These are phyloP conservation scores for Didymella arachidicola DNA, from an alignment of 2,329 filamentous ascomycete species.

Conservation along the genomic window DNA sequence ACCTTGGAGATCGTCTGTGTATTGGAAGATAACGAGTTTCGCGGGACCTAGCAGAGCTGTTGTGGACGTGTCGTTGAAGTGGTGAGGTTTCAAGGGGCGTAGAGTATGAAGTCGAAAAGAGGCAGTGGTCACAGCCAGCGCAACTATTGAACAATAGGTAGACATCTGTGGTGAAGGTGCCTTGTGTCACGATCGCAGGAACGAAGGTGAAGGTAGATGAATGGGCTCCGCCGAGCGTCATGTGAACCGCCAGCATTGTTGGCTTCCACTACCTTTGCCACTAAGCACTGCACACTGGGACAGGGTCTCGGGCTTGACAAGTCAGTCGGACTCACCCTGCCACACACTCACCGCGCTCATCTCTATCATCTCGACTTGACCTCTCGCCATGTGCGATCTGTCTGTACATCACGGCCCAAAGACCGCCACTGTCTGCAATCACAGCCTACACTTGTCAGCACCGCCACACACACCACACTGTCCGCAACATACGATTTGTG, in stretches of 20 bases:
- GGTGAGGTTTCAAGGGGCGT: background rate
- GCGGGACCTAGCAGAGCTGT: too few relatives aligned
- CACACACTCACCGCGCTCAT: background rate
- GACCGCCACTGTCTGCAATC: conserved; percentile 33
- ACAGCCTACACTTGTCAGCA: conserved; percentile 33
- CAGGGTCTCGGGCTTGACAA: background rate
- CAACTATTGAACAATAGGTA: background rate
- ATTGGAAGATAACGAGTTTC: background rate
- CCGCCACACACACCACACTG: conserved; percentile 31
- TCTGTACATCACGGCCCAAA: conserved; percentile 21
- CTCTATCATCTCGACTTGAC: background rate
- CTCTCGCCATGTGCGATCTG: conserved; percentile 6
- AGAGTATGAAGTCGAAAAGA: background rate
- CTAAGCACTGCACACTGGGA: background rate
- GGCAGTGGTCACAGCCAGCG: background rate
- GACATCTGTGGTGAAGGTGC: conserved; percentile 24
- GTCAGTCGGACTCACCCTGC: background rate
- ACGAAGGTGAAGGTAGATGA: conserved; percentile 24
- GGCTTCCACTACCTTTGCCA: conserved; percentile 7
- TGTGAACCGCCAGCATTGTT: background rate
- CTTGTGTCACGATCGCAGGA: background rate
- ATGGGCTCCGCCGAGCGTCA: background rate
- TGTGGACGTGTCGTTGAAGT: background rate
- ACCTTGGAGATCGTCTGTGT: background rate
- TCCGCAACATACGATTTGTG: conserved; percentile 24